These are phyloP conservation scores for Pseudoperonospora humuli DNA, from an alignment of 352 stramenopile genomes.

Conservation along the genomic window DNA sequence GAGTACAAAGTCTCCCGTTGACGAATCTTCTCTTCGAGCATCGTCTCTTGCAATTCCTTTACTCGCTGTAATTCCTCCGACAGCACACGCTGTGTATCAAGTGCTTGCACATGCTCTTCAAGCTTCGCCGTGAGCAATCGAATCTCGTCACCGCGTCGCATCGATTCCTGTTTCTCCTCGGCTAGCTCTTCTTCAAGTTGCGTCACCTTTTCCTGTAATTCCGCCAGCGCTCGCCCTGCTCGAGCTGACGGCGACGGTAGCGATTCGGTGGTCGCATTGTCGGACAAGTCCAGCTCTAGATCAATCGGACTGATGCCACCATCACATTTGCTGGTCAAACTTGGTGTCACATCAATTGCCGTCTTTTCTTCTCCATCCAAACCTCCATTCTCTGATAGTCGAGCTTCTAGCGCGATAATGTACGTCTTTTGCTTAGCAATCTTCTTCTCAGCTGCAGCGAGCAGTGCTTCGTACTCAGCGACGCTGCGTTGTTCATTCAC, in stretches of 20 bases:
- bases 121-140: slow-evolving; percentile 53
- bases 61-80: slow-evolving; percentile 61
- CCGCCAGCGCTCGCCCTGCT: slow-evolving; percentile 48
- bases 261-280: slow-evolving; percentile 5
- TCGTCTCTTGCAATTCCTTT: slow-evolving; percentile 56
- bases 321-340: not conserved
- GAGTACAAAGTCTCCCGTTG: slow-evolving; percentile 46
- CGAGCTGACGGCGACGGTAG: slow-evolving; percentile 41
- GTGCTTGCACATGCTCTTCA: slow-evolving; percentile 46
- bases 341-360: not conserved
- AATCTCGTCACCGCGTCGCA: slow-evolving; percentile 67
- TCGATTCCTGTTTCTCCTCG: slow-evolving; percentile 77
- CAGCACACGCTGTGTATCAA: slow-evolving; percentile 51
- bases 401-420: slow-evolving; percentile 72
- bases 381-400: slow-evolving; percentile 28
- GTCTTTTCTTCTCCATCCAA: slow-evolving; percentile 5
- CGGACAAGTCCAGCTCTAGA: slow-evolving; percentile 22
- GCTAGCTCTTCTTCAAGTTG: slow-evolving; percentile 70
- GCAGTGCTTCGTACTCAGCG: slow-evolving; percentile 84
- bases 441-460: slow-evolving; percentile 76
- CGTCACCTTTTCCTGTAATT: slow-evolving; percentile 60
- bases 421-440: slow-evolving; percentile 76
- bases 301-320: slow-evolving; percentile 14
- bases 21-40: slow-evolving; percentile 60
- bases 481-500: slow-evolving; percentile 89